These are phyloP conservation scores for Naganishia vaughanmartiniae DNA, from an alignment of 768 basidiomycete genomes.

Conservation along the genomic window DNA sequence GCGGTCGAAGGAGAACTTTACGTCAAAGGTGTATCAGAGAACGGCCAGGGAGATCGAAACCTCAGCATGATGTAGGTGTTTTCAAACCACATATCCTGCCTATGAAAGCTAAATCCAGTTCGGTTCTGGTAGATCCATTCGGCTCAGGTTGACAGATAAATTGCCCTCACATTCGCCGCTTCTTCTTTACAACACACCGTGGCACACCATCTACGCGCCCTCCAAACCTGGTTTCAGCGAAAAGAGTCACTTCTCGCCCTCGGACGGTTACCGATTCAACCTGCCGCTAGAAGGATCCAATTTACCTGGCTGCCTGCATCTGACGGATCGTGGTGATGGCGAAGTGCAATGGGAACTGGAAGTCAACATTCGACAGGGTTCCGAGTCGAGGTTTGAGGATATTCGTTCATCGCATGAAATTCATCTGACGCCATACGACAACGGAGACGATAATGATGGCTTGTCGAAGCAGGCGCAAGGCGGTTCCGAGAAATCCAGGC, in stretches of 20 bases:
- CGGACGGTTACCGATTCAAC: conserved; percentile 37
- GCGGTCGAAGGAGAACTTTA: conserved; percentile 48
- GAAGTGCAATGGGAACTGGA: conserved; percentile 40
- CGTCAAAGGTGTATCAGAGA: conserved; percentile 46
- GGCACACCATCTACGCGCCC: conserved; percentile 21
- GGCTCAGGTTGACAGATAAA: conserved; percentile 38
- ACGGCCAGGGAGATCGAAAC: conserved; percentile 24
- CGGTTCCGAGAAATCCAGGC: neutral
- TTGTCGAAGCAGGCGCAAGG: conserved; percentile 4
- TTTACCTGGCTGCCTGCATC: conserved; percentile 46
- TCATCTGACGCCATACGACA: conserved; percentile 28
- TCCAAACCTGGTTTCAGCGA: conserved; percentile 33
- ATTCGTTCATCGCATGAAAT: neutral
- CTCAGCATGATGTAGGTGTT: conserved; percentile 30
- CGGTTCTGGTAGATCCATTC: conserved; percentile 33
- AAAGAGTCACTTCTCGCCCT: neutral
- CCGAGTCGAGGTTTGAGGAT: conserved; percentile 25
- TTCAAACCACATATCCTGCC: conserved; percentile 29
- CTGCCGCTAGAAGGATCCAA: conserved; percentile 35
- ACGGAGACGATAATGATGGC: conserved; percentile 6
- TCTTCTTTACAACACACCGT: conserved; percentile 34
- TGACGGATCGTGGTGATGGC: conserved; percentile 37
- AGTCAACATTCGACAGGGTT: conserved; percentile 40
- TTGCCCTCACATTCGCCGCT: conserved; percentile 36
- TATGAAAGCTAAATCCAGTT: neutral